A percentile compares a stretch with the other conserved stretches of the same genome.
Conservation (phyloP, 2,329 filamentous ascomycete species). For the Trichoderma aggressivum region DNA sequence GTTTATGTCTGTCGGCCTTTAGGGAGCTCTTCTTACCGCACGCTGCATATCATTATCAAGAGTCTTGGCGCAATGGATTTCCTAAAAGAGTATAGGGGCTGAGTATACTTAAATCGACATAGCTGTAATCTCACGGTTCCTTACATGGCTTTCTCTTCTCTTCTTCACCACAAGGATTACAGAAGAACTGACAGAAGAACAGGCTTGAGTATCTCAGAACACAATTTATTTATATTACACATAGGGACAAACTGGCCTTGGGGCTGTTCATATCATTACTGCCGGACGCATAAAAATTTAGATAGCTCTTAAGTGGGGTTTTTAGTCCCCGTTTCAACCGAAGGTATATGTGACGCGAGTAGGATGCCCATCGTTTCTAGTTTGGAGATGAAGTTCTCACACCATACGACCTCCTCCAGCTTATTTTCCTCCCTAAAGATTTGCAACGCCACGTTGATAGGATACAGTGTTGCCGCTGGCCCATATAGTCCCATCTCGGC, state of each 20-base stretch:
- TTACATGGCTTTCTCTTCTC: neutral
- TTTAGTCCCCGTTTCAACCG: neutral
- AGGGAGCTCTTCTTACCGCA: neutral
- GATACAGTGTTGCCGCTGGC: neutral
- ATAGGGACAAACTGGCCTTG: neutral
- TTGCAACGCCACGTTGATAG: neutral
- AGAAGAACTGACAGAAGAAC: neutral
- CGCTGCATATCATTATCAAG: neutral
- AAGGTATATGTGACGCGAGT: neutral
- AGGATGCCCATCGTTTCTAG: neutral
- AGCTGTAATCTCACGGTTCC: neutral
- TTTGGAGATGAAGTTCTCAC: neutral
- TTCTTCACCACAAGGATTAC: neutral
- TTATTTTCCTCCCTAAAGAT: neutral
- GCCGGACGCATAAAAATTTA: neutral
- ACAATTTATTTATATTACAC: neutral
- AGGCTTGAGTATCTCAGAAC: neutral
- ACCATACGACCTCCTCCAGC: neutral
- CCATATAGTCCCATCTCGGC: neutral
- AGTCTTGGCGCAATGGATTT: neutral
- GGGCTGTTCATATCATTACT: neutral
- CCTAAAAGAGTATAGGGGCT: neutral
- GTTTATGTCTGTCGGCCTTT: neutral
- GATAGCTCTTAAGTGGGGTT: neutral
- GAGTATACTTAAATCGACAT: neutral